Evolutionary conservation across 371 early-diverging fungal species (phyloP).

Genomic region (Batrachochytrium dendrobatidis): DNA sequence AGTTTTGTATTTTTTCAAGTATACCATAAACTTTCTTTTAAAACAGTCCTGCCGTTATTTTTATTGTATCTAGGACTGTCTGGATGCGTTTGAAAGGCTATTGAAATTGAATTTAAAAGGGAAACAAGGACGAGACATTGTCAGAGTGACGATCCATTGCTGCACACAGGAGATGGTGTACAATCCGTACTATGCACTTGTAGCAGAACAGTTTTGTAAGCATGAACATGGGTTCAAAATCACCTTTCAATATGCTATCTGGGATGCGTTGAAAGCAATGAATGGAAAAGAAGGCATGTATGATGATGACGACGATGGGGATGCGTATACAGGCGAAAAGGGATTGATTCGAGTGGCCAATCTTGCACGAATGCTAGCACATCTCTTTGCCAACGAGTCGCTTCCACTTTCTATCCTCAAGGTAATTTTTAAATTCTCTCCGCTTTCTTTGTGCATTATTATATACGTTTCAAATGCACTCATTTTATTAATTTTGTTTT

Average conservation of each 20-base stretch:
- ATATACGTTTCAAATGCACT: not conserved
- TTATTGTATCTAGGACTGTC: conserved; percentile 59
- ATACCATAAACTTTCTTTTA: not conserved
- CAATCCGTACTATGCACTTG: conserved; percentile 91
- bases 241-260: conserved; percentile 89
- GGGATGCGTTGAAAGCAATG: conserved; percentile 63
- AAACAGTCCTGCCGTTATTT: not conserved
- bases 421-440: conserved; percentile 12
- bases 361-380: conserved; percentile 28
- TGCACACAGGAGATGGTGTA: conserved; percentile 77
- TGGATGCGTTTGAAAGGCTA: conserved; percentile 85
- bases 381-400: conserved; percentile 20
- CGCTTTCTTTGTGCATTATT: not conserved
- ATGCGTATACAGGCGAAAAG: conserved; percentile 8
- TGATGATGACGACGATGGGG: conserved; percentile 12
- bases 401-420: conserved; percentile 30
- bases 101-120: conserved; percentile 74
- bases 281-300: conserved; percentile 12
- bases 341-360: conserved; percentile 24
- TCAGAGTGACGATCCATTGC: conserved; percentile 84
- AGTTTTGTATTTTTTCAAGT: not conserved
- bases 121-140: conserved; percentile 91
- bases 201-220: conserved; percentile 69
- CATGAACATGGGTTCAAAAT: conserved; percentile 74
- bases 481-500: not conserved